A percentile compares a stretch with the other conserved stretches of the same genome.
phyloP scores from a whole-genome alignment of 352 stramenopile species.

The Albugo candida region DNA sequence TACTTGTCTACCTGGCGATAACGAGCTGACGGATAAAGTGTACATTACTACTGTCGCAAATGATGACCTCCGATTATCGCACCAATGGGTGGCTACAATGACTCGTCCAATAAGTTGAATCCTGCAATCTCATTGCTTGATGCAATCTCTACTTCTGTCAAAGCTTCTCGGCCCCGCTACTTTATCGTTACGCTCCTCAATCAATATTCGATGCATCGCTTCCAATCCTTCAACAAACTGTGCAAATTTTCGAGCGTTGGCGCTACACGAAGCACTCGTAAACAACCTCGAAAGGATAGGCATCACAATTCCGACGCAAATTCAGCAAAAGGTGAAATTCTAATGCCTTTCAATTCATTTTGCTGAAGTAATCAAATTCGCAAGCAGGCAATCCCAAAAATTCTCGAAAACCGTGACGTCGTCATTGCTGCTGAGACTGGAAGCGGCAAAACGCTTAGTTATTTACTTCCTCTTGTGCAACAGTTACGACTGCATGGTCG shows the following conservation, averaged over 20 bases:
- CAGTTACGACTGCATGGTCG: constrained; percentile 13
- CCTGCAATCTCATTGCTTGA: too few relatives aligned
- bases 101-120: too few relatives aligned
- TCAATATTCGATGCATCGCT: too few relatives aligned
- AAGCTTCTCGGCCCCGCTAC: too few relatives aligned
- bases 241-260: constrained; percentile 29
- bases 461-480: constrained; percentile 84
- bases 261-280: constrained; percentile 15
- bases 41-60: too few relatives aligned
- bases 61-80: too few relatives aligned
- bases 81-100: too few relatives aligned
- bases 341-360: not conserved
- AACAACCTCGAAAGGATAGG: constrained; percentile 18
- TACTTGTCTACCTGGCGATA: too few relatives aligned
- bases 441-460: constrained; percentile 90
- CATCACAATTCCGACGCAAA: constrained; percentile 23
- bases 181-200: too few relatives aligned
- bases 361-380: not conserved
- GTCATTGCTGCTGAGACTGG: constrained; percentile 90
- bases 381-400: constrained; percentile 26
- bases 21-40: too few relatives aligned
- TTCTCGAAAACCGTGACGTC: constrained; percentile 45
- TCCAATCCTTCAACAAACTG: too few relatives aligned
- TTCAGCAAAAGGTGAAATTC: constrained; percentile 17
- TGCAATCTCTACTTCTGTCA: too few relatives aligned